Evolutionary conservation across 2,329 filamentous ascomycete genomes (phyloP), one percentile per base, ranked within the genome.

Genomic region (Emydomyces testavorans): DNA sequence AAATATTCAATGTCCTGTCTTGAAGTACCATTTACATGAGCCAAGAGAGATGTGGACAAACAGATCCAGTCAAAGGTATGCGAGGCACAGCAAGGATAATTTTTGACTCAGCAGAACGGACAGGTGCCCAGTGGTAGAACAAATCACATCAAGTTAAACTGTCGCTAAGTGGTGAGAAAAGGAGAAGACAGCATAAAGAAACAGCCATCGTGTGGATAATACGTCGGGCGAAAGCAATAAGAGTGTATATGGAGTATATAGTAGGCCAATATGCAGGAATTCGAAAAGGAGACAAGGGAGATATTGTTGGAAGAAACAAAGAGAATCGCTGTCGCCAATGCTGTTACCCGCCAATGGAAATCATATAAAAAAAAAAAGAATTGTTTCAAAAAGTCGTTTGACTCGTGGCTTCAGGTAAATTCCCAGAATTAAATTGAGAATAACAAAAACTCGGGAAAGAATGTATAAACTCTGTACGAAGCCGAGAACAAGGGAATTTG

Each of bases 151-250:
- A 24, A 43, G 39, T 11, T 41, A 41, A 10, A 43, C 15, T 10
- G 13, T 40, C 36, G 37, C 38, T 36, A 48, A 42, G 16, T 31
- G 28, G 26, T 23, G 38, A 28, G 29, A 36, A 7, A 28, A 28
- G 15, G 13, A 37, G n/a, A 29, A 45, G 10, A 8, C 16, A 47
- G 15, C 2, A 26, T 2, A 44, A 37, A 21, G 6, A 37, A 10
- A 24, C n/a, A 21, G 26, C 4, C 13, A 13, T 43, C 40, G 34
- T 43, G 40, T 15, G 34, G 20, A 34, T 23, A 43, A 43, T 24
- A 21, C 34, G n/a, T 43, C 32, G 11, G 18, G 18, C 15, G 28
- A 32, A 43, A 32, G 21, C 7, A 42, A 24, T n/a, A 42, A 29
- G 11, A 28, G 6, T 11, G 26, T 34, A 15, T 6, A 18, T 31